Evolutionary conservation across 805 yeast species (phyloP).

Genomic region (Candida tibetensis): DNA sequence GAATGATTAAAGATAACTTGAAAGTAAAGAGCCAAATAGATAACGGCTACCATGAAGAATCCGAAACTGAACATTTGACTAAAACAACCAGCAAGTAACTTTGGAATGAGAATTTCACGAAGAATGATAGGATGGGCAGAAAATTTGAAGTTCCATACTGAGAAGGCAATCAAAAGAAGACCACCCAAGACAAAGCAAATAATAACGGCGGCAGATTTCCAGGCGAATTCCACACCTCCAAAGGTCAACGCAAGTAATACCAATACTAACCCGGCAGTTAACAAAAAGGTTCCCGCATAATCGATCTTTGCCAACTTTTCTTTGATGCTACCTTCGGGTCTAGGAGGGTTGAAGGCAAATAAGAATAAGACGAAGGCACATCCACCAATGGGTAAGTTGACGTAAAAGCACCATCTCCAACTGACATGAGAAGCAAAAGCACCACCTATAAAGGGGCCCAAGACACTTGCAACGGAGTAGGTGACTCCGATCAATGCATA

Average conservation of each 20-base stretch:
- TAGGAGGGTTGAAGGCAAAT: constrained; percentile 47
- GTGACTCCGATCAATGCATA: constrained; percentile 40
- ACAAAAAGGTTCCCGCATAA: constrained; percentile 45
- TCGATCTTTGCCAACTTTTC: constrained; percentile 45
- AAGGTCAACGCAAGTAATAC: constrained; percentile 50
- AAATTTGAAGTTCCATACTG: constrained; percentile 39
- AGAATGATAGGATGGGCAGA: constrained; percentile 49
- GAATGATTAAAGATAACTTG: constrained; percentile 36
- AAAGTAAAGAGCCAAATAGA: constrained; percentile 36
- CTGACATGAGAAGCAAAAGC: constrained; percentile 54
- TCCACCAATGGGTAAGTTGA: constrained; percentile 68
- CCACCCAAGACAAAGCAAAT: constrained; percentile 48
- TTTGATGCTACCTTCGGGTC: constrained; percentile 35
- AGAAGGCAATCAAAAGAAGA: constrained; percentile 30
- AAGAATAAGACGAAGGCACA: constrained; percentile 37
- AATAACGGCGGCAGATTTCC: constrained; percentile 57
- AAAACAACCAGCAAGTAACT: constrained; percentile 37
- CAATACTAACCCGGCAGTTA: constrained; percentile 44
- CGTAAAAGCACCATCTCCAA: constrained; percentile 80
- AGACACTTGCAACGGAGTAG: constrained; percentile 49
- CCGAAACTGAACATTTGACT: constrained; percentile 34
- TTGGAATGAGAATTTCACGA: constrained; percentile 36
- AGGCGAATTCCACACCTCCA: constrained; percentile 51
- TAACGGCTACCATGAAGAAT: constrained; percentile 38
- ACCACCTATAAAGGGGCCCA: constrained; percentile 69